phyloP scores from a whole-genome alignment of 805 yeast genomes.

The Danielia reshetovae region DNA sequence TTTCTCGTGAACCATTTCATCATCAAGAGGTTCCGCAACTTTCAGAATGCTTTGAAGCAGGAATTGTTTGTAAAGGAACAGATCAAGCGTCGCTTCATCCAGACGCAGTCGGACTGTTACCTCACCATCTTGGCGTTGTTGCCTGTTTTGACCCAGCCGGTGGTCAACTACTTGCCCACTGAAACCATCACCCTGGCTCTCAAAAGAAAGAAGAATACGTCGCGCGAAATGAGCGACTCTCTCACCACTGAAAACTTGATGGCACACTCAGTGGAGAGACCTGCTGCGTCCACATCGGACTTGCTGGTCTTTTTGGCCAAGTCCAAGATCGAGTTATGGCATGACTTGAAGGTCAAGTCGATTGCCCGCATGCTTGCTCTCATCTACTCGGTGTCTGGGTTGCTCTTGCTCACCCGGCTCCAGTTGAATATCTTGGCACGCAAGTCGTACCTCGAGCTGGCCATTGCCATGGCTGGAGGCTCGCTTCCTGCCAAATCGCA shows the following conservation, averaged over 20 bases:
- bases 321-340: conserved; percentile 64
- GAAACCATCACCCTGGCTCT: conserved; percentile 69
- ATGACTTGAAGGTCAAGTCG: conserved; percentile 70
- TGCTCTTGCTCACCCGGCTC: conserved; percentile 74
- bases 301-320: conserved; percentile 22
- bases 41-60: conserved; percentile 37
- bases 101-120: conserved; percentile 87
- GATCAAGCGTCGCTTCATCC: conserved; percentile 78
- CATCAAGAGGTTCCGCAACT: conserved; percentile 34
- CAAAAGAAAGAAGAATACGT: conserved; percentile 49
- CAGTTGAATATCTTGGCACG: conserved; percentile 89
- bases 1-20: conserved; percentile 36
- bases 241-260: conserved; percentile 42
- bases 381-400: conserved; percentile 61
- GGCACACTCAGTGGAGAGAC: conserved; percentile 27
- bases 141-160: conserved; percentile 69
- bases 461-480: conserved; percentile 65
- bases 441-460: conserved; percentile 75
- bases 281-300: conserved; percentile 14
- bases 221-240: conserved; percentile 36
- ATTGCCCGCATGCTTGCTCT: conserved; percentile 70
- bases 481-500: conserved; percentile 10
- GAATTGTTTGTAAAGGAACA: conserved; percentile 42
- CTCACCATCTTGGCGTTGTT: conserved; percentile 78
- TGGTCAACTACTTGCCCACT: conserved; percentile 60